Conservation (phyloP, 805 yeast species). For the Metschnikowia corniflorae region DNA sequence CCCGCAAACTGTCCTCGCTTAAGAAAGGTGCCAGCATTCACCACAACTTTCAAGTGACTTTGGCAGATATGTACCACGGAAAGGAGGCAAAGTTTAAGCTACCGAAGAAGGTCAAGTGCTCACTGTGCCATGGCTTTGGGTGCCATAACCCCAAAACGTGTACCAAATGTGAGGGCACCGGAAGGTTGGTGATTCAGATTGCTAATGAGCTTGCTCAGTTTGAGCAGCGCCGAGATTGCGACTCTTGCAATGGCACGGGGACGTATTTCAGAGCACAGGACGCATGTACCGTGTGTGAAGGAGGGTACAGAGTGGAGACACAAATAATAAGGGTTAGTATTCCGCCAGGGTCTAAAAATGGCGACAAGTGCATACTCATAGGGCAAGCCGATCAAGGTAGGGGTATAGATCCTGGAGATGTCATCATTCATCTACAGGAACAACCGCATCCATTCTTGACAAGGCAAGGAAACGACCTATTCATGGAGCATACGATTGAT, state of each 20-base stretch:
- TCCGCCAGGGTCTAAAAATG: constrained; percentile 52
- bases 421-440: constrained; percentile 51
- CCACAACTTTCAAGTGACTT: constrained; percentile 50
- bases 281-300: constrained; percentile 24
- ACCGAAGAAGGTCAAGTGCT: constrained; percentile 48
- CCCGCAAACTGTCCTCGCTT: background rate
- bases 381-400: constrained; percentile 66
- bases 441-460: constrained; percentile 35
- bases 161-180: constrained; percentile 43
- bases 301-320: constrained; percentile 44
- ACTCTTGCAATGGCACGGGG: constrained; percentile 36
- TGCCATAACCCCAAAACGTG: constrained; percentile 36
- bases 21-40: constrained; percentile 41
- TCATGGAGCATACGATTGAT: constrained; percentile 44
- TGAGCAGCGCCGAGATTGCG: constrained; percentile 32
- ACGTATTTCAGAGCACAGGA: constrained; percentile 20
- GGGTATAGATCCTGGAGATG: constrained; percentile 62
- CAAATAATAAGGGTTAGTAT: constrained; percentile 52
- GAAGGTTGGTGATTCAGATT: constrained; percentile 42
- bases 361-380: constrained; percentile 49
- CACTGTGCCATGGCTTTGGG: constrained; percentile 51
- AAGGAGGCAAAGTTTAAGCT: constrained; percentile 53
- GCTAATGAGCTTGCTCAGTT: constrained; percentile 42
- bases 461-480: constrained; percentile 44
- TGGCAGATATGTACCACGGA: constrained; percentile 58